These are phyloP conservation scores for Naganishia sp. DNA, from an alignment of 1,284 basidiomycete genomes.

Conservation along the genomic window DNA sequence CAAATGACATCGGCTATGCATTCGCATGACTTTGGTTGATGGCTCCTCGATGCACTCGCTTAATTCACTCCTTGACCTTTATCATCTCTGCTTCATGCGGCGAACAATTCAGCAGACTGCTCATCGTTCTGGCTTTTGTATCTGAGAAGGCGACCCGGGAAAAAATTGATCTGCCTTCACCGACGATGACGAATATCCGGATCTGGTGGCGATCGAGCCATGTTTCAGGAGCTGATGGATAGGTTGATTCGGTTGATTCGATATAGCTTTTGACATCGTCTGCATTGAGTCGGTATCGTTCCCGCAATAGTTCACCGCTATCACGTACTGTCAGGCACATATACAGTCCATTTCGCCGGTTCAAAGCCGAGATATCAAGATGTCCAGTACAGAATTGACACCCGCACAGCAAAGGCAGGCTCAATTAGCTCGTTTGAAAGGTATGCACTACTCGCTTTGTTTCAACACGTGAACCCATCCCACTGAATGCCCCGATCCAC, in stretches of 20 bases:
- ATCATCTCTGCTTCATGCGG: no score
- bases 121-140: no score
- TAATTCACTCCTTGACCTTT: no score
- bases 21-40: no score
- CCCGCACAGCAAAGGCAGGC: slow-evolving; percentile 49
- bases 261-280: neutral
- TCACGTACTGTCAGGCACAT: neutral
- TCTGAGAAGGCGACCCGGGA: no score
- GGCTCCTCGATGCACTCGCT: no score
- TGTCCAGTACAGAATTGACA: slow-evolving; percentile 26
- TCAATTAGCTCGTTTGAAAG: slow-evolving; percentile 53
- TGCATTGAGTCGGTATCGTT: neutral
- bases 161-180: no score
- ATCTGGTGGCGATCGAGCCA: slow-evolving; percentile 7
- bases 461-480: no score
- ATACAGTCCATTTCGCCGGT: no score
- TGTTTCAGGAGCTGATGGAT: neutral
- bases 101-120: no score
- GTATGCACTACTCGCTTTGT: slow-evolving; percentile 36
- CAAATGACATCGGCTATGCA: no score
- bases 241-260: neutral
- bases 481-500: no score
- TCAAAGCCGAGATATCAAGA: neutral
- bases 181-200: slow-evolving; percentile 9
- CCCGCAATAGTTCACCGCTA: neutral